Evolutionary conservation across 2,329 filamentous ascomycete genomes (phyloP), one percentile per base, ranked within the genome.

Genomic region (Aschersonia sp.): DNA sequence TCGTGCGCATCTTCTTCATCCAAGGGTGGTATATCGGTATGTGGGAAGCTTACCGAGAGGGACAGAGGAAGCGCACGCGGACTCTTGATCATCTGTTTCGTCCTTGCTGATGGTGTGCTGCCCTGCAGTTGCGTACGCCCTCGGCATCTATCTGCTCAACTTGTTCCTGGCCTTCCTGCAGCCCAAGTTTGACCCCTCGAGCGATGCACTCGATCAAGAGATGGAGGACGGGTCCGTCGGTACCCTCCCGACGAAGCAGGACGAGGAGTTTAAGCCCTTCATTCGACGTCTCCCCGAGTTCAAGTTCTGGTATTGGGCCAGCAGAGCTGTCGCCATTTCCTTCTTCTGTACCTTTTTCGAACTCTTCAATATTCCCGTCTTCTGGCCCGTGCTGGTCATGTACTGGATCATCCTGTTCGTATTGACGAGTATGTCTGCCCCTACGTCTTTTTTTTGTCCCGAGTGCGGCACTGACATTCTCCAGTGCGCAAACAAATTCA

Each of bases 301-400:
- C 78, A 98, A 98, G 77, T 98, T 98, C 75, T 98, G 92, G 92
- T 87, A 96, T 71, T 85, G 86, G 59, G 88, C 90, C 47, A 97
- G 90, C 49, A 80, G 88, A 61, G 90, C 90, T 48, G 78, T 97
- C 58, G 63, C 73, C 55, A 86, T 97, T 60, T 81, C 77, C 39
- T 95, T 97, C 64, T 55, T 82, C 53, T 96, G 89, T 78, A 87
- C 81, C 57, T 97, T 87, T 85, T 94, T 94, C 65, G 76, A 85
- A 60, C 73, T 96, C 62, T 98, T 97, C 70, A 87, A 98, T 68
- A 79, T 98, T 55, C 92, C 92, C 1, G 92, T 98, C 50, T 98
- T 98, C 79, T 98, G 92, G 92, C 92, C 92, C 11, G 88, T 98
- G 6, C 70, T 98, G 65, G 88, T 98, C 54, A 85, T 98, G 68